Conservation (phyloP, 805 yeast species). For the Hanseniaspora valbyensis region DNA sequence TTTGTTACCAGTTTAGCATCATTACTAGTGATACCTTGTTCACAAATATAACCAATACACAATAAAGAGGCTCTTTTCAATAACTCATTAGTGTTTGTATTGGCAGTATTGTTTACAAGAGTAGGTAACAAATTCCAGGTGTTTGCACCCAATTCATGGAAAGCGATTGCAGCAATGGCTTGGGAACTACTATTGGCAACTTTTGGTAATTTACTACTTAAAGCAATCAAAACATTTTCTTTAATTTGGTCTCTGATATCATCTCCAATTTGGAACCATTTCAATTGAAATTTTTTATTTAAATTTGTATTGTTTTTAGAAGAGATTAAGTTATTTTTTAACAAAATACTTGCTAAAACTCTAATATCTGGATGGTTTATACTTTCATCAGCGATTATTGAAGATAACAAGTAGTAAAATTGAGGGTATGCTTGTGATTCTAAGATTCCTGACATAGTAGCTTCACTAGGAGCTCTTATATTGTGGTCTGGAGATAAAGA, state of each 20-base stretch:
- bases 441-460: constrained; percentile 57
- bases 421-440: constrained; percentile 67
- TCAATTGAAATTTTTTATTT: constrained; percentile 10
- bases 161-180: constrained; percentile 93
- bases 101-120: constrained; percentile 71
- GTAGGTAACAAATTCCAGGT: constrained; percentile 81
- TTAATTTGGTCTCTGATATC: constrained; percentile 35
- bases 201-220: constrained; percentile 26
- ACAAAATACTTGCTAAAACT: constrained; percentile 77
- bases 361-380: constrained; percentile 63
- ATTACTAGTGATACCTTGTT: constrained; percentile 42
- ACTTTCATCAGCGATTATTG: constrained; percentile 54
- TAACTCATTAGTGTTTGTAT: constrained; percentile 53
- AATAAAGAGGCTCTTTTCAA: constrained; percentile 79
- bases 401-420: constrained; percentile 58
- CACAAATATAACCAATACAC: constrained; percentile 93
- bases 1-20: constrained; percentile 19
- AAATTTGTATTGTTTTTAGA: constrained; percentile 10
- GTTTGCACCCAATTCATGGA: constrained; percentile 74
- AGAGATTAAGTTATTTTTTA: constrained; percentile 79
- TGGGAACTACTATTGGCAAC: constrained; percentile 88
- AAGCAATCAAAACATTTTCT: constrained; percentile 67
- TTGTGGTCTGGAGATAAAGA: constrained; percentile 39
- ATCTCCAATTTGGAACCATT: constrained; percentile 11
- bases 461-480: constrained; percentile 59